Evolutionary conservation across 306 rosid genomes (phyloP).

Genomic region (Spatholobus suberectus): DNA sequence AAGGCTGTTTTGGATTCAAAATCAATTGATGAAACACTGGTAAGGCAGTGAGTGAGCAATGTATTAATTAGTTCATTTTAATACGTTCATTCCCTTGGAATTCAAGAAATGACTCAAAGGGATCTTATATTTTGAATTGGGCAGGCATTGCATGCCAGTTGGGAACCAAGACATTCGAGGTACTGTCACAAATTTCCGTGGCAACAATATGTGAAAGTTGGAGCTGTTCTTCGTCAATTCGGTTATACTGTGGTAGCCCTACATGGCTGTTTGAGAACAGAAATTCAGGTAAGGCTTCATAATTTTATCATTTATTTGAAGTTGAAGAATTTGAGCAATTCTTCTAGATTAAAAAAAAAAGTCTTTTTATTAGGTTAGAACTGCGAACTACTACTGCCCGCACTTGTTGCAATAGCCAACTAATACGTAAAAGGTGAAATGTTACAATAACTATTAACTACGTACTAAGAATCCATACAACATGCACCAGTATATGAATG

Average conservation of each 20-base stretch:
- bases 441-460: too few relatives aligned
- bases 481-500: too few relatives aligned
- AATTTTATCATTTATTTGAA: background rate
- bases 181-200: conserved; percentile 83
- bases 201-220: conserved; percentile 91
- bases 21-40: conserved; percentile 86
- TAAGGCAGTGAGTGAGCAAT: conserved; percentile 9
- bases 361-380: background rate
- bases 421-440: too few relatives aligned
- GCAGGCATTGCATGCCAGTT: conserved; percentile 91
- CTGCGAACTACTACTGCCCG: too few relatives aligned
- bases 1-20: conserved; percentile 94
- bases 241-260: conserved; percentile 94
- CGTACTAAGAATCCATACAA: too few relatives aligned
- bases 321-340: background rate
- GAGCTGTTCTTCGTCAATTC: conserved; percentile 89
- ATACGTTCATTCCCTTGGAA: background rate
- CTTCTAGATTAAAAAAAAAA: background rate
- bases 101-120: background rate
- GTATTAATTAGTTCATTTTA: conserved; percentile 16
- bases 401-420: background rate
- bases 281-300: conserved; percentile 71
- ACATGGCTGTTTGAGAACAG: conserved; percentile 87
- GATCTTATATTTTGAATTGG: conserved; percentile 32
- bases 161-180: conserved; percentile 96